Conservation (phyloP, 768 basidiomycete species). For the Phlebiopsis flavidoalba region DNA sequence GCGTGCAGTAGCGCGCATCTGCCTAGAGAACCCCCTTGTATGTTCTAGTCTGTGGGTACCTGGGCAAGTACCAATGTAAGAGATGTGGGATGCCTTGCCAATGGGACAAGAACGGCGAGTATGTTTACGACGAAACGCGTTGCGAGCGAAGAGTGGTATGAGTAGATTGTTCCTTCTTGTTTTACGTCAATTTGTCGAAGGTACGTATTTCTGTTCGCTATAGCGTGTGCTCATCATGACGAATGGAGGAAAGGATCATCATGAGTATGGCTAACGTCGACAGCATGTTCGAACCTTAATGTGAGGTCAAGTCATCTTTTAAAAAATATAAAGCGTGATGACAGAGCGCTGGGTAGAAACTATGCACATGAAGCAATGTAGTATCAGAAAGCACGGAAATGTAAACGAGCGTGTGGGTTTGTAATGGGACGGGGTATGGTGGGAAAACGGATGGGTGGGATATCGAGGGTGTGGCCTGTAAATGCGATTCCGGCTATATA, state of each 20-base stretch:
- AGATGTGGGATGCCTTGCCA: constrained; percentile 72
- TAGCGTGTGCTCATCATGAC: neutral
- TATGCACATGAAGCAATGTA: neutral
- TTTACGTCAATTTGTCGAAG: too few relatives aligned
- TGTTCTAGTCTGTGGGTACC: constrained; percentile 83
- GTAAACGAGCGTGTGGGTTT: neutral
- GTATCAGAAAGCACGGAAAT: neutral
- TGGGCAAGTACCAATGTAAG: constrained; percentile 74
- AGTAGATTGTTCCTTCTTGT: too few relatives aligned
- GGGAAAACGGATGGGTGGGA: neutral
- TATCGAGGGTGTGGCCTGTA: neutral
- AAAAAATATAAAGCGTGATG: neutral
- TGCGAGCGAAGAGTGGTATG: constrained; percentile 71
- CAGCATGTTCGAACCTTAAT: too few relatives aligned
- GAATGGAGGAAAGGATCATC: neutral
- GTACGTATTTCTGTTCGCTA: neutral
- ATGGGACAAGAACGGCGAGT: constrained; percentile 71
- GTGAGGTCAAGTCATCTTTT: neutral
- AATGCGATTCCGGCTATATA: neutral
- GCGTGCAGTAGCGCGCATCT: constrained; percentile 58
- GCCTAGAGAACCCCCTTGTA: constrained; percentile 57
- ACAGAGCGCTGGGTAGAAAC: neutral
- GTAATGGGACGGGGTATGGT: neutral
- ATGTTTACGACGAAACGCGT: constrained; percentile 72
- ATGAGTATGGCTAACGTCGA: too few relatives aligned